Evolutionary conservation across 495 filamentous ascomycete genomes (phyloP).

Genomic region (Hypoxylon lienhwacheense): DNA sequence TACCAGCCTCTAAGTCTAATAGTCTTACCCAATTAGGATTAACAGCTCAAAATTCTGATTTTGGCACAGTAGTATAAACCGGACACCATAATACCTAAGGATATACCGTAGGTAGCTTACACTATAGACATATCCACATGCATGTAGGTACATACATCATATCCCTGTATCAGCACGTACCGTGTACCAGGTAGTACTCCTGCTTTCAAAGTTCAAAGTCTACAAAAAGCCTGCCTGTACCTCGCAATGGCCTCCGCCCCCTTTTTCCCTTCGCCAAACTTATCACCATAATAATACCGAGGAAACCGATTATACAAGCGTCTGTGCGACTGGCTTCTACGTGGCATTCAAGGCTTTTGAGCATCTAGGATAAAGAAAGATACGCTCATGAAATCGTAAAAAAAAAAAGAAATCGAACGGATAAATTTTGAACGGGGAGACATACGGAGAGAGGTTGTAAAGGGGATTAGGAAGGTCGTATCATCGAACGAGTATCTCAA

Average conservation of each 20-base stretch:
- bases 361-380: slow-evolving; percentile 1
- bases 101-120: no score
- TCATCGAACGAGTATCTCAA: slow-evolving; percentile 23
- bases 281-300: slow-evolving; percentile 9
- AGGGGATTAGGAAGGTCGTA: slow-evolving; percentile 19
- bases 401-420: slow-evolving; percentile 2
- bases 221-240: slow-evolving; percentile 16
- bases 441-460: not conserved
- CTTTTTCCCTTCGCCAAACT: slow-evolving; percentile 15
- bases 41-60: no score
- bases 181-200: slow-evolving; percentile 1
- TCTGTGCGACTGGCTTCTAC: slow-evolving; percentile 17
- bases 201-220: slow-evolving; percentile 5
- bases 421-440: not conserved
- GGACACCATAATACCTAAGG: no score
- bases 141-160: no score
- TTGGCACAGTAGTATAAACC: no score
- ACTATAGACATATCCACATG: no score
- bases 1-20: no score
- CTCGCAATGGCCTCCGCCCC: slow-evolving; percentile 30
- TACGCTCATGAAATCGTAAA: not conserved
- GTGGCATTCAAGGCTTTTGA: slow-evolving; percentile 1
- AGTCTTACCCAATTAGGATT: no score
- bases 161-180: no score
- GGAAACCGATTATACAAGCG: no score